Percentiles rank a stretch among this genome's conserved stretches.
These are phyloP conservation scores for Comarum palustre DNA, from an alignment of 306 rosid genomes.

Conservation along the genomic window DNA sequence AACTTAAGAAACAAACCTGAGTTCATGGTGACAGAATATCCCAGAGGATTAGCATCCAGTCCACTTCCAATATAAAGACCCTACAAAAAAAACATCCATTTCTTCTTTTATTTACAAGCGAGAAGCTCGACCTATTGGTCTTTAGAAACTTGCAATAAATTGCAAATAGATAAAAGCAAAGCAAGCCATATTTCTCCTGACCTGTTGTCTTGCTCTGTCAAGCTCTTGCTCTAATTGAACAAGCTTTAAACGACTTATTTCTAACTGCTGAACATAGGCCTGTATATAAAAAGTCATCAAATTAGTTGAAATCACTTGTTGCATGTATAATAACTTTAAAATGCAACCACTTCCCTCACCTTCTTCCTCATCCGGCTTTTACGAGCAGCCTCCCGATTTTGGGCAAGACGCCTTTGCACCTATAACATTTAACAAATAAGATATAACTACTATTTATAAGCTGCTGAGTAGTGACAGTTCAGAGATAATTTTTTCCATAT, in stretches of 20 bases:
- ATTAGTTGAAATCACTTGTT: constrained; percentile 20
- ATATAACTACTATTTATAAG: background rate
- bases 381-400: constrained; percentile 98
- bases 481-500: background rate
- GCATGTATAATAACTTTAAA: constrained; percentile 16
- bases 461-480: background rate
- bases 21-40: constrained; percentile 49
- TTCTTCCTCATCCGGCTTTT: constrained; percentile 89
- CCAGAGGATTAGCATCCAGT: constrained; percentile 47
- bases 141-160: constrained; percentile 9
- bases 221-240: constrained; percentile 76
- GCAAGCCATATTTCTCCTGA: constrained; percentile 31
- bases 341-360: constrained; percentile 45
- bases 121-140: background rate
- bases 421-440: constrained; percentile 40
- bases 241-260: constrained; percentile 79
- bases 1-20: constrained; percentile 55
- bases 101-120: constrained; percentile 24
- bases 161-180: constrained; percentile 20
- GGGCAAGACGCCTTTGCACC: constrained; percentile 92
- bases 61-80: constrained; percentile 56
- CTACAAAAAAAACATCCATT: constrained; percentile 43
- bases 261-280: constrained; percentile 93
- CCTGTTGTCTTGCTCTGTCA: constrained; percentile 72
- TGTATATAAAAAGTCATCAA: constrained; percentile 33